Percentiles rank a stretch among this genome's conserved stretches.
phyloP scores from a whole-genome alignment of 306 rosid genomes.

The Quercus alba region DNA sequence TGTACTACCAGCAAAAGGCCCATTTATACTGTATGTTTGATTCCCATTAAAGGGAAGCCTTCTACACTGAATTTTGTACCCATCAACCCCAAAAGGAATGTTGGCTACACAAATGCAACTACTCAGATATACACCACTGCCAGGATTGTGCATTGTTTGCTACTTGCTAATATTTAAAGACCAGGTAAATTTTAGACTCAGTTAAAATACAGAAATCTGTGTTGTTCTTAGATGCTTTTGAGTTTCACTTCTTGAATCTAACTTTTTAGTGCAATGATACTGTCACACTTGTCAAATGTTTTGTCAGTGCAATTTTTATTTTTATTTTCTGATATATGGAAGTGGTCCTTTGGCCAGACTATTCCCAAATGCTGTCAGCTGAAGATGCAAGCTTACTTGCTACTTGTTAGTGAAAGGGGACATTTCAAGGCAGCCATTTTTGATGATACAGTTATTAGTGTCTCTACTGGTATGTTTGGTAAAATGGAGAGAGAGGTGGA shows the following conservation, averaged over 20 bases:
- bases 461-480: no score
- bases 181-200: not conserved
- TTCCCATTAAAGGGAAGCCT: not conserved
- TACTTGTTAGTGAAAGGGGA: not conserved
- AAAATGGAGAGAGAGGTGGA: not conserved
- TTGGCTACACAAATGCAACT: not conserved
- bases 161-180: not conserved
- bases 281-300: not conserved
- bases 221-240: not conserved
- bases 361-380: not conserved
- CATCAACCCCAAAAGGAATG: not conserved
- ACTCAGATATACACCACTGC: not conserved
- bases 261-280: not conserved
- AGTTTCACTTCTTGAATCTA: not conserved
- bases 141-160: not conserved
- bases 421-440: not conserved
- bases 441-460: not conserved
- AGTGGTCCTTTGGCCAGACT: not conserved
- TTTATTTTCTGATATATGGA: not conserved
- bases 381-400: not conserved
- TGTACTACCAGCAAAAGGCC: not conserved
- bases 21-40: not conserved
- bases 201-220: not conserved
- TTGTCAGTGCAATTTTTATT: not conserved
- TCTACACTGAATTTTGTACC: not conserved